phyloP scores from a whole-genome alignment of 352 stramenopile genomes.

The Pythium dissotocum region DNA sequence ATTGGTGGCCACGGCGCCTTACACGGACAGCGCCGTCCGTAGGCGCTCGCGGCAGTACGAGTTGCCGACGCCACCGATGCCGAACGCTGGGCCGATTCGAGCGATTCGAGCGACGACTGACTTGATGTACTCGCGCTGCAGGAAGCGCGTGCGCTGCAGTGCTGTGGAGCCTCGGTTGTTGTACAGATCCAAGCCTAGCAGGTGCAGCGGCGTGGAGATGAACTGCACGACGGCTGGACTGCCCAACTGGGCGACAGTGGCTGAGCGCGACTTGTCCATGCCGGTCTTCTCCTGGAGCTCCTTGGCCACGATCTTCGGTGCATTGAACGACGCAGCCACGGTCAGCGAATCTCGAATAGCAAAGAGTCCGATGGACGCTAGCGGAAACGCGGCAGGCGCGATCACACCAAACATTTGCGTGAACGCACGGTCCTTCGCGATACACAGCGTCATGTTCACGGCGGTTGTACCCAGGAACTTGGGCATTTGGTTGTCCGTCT shows the following conservation, averaged over 20 bases:
- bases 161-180: conserved; percentile 60
- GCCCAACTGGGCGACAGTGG: conserved; percentile 73
- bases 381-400: conserved; percentile 67
- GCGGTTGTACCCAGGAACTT: conserved; percentile 89
- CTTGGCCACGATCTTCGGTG: conserved; percentile 65
- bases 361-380: conserved; percentile 85
- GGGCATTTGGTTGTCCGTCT: conserved; percentile 79
- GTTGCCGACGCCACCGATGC: conserved; percentile 89
- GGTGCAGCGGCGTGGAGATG: conserved; percentile 86
- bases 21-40: conserved; percentile 37
- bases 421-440: conserved; percentile 91
- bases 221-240: conserved; percentile 87
- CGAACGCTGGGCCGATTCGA: conserved; percentile 89
- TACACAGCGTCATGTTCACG: conserved; percentile 91
- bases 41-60: conserved; percentile 57
- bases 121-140: conserved; percentile 84
- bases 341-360: conserved; percentile 86
- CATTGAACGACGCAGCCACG: conserved; percentile 87
- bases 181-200: conserved; percentile 89
- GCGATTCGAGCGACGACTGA: conserved; percentile 81
- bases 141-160: conserved; percentile 48
- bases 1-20: not conserved
- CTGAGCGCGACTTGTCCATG: conserved; percentile 52
- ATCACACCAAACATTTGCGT: conserved; percentile 91
- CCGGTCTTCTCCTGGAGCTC: conserved; percentile 54